These are phyloP conservation scores for Salvia sclarea DNA, from an alignment of 305 asterid genomes.

Conservation along the genomic window DNA sequence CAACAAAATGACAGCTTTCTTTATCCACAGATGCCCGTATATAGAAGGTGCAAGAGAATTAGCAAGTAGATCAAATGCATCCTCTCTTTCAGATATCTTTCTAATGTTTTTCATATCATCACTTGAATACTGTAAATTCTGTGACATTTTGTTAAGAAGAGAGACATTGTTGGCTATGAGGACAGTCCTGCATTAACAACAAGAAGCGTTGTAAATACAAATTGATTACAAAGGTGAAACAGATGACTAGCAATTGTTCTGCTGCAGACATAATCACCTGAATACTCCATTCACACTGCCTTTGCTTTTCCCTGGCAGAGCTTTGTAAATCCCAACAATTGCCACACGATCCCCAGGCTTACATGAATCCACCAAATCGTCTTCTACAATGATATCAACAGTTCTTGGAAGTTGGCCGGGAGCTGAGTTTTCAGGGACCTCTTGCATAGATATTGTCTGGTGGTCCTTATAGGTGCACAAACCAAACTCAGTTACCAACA, in stretches of 20 bases:
- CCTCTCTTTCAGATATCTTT: conserved; percentile 72
- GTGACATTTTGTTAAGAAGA: conserved; percentile 86
- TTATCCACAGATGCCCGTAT: conserved; percentile 92
- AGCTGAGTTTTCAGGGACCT: conserved; percentile 96
- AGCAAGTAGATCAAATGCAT: conserved; percentile 79
- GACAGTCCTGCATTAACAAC: conserved; percentile 68
- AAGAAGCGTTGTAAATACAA: conserved; percentile 10
- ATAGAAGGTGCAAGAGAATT: conserved; percentile 96
- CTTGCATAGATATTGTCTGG: conserved; percentile 94
- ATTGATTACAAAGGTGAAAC: conserved; percentile 14
- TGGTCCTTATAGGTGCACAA: conserved; percentile 89
- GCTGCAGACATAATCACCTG: conserved; percentile 52
- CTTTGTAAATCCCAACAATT: conserved; percentile 91
- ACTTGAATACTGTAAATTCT: conserved; percentile 64
- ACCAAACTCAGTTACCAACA: conserved; percentile 94
- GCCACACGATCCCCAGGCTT: conserved; percentile 99
- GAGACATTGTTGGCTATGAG: conserved; percentile 90
- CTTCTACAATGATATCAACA: conserved; percentile 87
- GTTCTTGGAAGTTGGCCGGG: conserved; percentile 99
- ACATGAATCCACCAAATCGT: conserved; percentile 94
- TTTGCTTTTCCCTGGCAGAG: conserved; percentile 86
- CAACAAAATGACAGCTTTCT: conserved; percentile 83
- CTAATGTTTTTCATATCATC: conserved; percentile 79
- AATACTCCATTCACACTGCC: conserved; percentile 96
- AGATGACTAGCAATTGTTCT: conserved; percentile 1